phyloP scores from a whole-genome alignment of 352 stramenopile species.

The Phytophthora multivora region DNA sequence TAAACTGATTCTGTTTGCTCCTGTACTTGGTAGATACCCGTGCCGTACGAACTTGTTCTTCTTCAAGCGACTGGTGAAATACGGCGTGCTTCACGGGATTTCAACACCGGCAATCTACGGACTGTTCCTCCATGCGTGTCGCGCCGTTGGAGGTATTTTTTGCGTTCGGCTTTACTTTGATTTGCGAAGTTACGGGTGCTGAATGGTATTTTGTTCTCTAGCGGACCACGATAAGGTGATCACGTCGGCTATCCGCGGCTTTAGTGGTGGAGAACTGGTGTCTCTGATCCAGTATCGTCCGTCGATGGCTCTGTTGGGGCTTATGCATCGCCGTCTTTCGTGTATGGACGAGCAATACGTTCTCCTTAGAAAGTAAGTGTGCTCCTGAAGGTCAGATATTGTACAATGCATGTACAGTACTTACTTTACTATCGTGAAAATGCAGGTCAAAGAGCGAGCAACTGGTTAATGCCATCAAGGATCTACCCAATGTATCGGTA shows the following conservation, averaged over 20 bases:
- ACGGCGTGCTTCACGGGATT: conserved; percentile 69
- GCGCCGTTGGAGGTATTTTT: conserved; percentile 52
- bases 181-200: no score
- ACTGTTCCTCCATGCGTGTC: conserved; percentile 72
- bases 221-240: conserved; percentile 82
- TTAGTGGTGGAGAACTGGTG: conserved; percentile 78
- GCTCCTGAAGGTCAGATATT: neutral
- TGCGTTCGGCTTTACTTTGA: neutral
- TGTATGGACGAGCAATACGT: conserved; percentile 77
- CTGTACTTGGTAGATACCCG: conserved; percentile 44
- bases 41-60: conserved; percentile 74
- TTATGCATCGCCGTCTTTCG: conserved; percentile 73
- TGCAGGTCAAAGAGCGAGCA: conserved; percentile 72
- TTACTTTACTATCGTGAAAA: neutral
- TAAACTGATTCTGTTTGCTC: neutral
- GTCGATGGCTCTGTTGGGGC: conserved; percentile 74
- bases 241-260: conserved; percentile 82
- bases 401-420: no score
- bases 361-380: conserved; percentile 61
- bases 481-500: conserved; percentile 67
- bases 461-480: conserved; percentile 50
- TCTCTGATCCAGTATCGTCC: conserved; percentile 76
- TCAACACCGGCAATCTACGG: conserved; percentile 76
- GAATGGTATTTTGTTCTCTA: conserved; percentile 14
- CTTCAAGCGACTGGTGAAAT: conserved; percentile 80